A percentile compares a stretch with the other conserved stretches of the same genome.
Conservation (phyloP, 179 eudicot genomes). For the Sideroxylon spinosum region DNA sequence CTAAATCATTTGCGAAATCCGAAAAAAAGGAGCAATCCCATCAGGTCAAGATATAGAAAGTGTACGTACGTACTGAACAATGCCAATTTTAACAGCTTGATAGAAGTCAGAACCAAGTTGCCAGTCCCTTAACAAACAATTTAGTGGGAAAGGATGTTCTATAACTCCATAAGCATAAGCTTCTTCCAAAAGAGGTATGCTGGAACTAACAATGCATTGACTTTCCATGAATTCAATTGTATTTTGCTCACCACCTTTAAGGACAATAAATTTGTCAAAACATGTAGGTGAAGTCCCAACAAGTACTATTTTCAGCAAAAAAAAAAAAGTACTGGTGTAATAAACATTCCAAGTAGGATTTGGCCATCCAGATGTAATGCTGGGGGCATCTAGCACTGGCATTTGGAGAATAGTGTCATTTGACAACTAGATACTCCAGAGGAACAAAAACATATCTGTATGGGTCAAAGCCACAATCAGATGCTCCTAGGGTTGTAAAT, state of each 20-base stretch:
- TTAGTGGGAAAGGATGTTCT: slow-evolving; percentile 93
- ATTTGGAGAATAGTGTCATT: background rate
- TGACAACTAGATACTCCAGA: background rate
- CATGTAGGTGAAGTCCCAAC: background rate
- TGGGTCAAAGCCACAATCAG: background rate
- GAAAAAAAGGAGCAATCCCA: background rate
- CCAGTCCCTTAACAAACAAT: slow-evolving; percentile 72
- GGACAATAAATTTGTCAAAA: slow-evolving; percentile 13
- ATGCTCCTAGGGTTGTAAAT: background rate
- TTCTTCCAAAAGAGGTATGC: slow-evolving; percentile 83
- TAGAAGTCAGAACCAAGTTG: slow-evolving; percentile 89
- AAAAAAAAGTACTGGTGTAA: background rate
- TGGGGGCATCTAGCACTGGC: background rate
- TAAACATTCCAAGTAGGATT: background rate
- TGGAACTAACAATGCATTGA: slow-evolving; percentile 49
- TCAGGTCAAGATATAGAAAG: slow-evolving; percentile 9
- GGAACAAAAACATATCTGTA: background rate
- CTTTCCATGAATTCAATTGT: slow-evolving; percentile 89
- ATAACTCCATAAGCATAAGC: slow-evolving; percentile 79
- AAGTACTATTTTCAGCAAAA: too few relatives aligned
- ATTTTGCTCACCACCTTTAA: slow-evolving; percentile 84
- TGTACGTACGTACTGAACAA: slow-evolving; percentile 88
- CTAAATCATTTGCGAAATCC: slow-evolving; percentile 5
- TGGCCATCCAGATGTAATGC: background rate
- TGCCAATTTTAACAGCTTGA: slow-evolving; percentile 91